Conservation (phyloP, 805 yeast species). For the Lipomyces chichibuensis region DNA sequence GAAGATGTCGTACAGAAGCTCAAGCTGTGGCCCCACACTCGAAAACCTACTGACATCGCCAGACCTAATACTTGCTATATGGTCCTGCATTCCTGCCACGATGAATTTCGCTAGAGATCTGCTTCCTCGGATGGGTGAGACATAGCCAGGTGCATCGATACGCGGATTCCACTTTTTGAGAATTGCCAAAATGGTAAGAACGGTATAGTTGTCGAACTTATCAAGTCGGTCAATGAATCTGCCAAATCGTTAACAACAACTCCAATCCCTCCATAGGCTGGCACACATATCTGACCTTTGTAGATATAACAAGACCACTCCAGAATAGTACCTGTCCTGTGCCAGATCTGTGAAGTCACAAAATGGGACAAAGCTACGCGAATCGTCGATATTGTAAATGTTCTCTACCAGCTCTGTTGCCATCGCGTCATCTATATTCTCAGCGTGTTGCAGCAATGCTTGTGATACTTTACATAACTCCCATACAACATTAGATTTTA, state of each 20-base stretch:
- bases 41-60: neutral
- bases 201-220: conserved; percentile 13
- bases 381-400: conserved; percentile 13
- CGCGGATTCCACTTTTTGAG: conserved; percentile 8
- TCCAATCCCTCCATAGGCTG: neutral
- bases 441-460: conserved; percentile 16
- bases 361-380: conserved; percentile 19
- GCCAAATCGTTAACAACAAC: neutral
- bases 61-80: neutral
- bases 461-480: conserved; percentile 27
- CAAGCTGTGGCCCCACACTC: conserved; percentile 11
- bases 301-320: conserved; percentile 20
- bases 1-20: conserved; percentile 12
- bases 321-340: neutral
- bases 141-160: neutral
- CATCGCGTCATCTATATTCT: conserved; percentile 10
- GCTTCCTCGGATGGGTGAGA: conserved; percentile 17
- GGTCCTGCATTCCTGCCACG: neutral
- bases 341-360: conserved; percentile 18
- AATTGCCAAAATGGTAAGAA: conserved; percentile 12
- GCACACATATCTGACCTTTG: conserved; percentile 13
- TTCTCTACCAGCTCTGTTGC: conserved; percentile 14
- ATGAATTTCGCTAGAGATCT: conserved; percentile 1
- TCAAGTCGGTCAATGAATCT: conserved; percentile 14
- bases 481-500: conserved; percentile 11